These are phyloP conservation scores for Globisporangium nagaii DNA, from an alignment of 352 stramenopile species.

Conservation along the genomic window DNA sequence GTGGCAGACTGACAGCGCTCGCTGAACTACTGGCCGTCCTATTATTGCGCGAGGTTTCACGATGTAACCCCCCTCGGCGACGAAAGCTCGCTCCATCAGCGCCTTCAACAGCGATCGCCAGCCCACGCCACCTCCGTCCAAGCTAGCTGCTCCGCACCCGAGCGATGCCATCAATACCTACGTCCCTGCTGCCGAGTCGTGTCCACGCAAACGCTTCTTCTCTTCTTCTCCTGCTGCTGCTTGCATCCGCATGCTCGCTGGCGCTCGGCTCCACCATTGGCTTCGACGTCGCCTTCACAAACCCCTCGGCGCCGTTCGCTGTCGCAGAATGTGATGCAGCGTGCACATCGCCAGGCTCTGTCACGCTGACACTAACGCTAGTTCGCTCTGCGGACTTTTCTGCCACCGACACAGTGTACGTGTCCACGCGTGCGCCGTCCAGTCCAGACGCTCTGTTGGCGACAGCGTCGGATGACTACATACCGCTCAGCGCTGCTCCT, in stretches of 20 bases:
- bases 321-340: conserved; percentile 29
- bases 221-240: conserved; percentile 4
- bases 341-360: conserved; percentile 27
- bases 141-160: no score
- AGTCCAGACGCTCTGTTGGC: conserved; percentile 6
- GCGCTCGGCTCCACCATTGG: conserved; percentile 17
- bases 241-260: not conserved
- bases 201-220: not conserved
- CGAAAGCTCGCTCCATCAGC: no score
- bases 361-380: conserved; percentile 29
- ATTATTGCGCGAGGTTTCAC: no score
- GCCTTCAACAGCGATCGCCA: no score
- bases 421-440: conserved; percentile 25
- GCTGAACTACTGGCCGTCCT: no score
- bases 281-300: conserved; percentile 29
- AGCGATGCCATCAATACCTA: no score
- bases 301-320: conserved; percentile 12
- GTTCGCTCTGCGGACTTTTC: conserved; percentile 21
- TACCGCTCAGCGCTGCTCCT: conserved; percentile 10
- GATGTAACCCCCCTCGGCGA: no score
- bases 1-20: no score
- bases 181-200: not conserved
- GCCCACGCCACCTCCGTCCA: no score
- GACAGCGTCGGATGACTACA: conserved; percentile 28
- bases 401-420: conserved; percentile 22